Evolutionary conservation across 2,329 filamentous ascomycete genomes (phyloP).

Genomic region (Hypoxylon sp.): DNA sequence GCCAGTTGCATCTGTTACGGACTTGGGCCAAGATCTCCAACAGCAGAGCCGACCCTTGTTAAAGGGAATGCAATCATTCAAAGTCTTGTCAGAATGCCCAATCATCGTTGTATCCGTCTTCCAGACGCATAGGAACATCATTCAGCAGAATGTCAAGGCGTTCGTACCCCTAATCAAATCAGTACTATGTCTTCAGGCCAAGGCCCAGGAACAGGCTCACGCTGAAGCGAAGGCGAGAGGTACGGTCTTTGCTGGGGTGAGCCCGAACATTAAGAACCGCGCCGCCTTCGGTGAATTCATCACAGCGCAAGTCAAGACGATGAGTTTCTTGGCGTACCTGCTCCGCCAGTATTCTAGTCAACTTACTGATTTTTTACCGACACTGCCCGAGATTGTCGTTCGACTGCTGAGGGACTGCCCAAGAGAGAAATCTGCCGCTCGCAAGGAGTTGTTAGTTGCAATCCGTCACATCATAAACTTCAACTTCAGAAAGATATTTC

Average conservation of each 20-base stretch:
- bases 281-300: slow-evolving; percentile 98
- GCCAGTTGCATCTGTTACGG: slow-evolving; percentile 84
- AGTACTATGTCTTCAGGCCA: slow-evolving; percentile 89
- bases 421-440: slow-evolving; percentile 89
- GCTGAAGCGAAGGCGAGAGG: slow-evolving; percentile 83
- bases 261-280: slow-evolving; percentile 91
- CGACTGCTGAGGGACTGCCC: slow-evolving; percentile 94
- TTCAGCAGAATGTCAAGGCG: slow-evolving; percentile 86
- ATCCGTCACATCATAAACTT: slow-evolving; percentile 99
- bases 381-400: slow-evolving; percentile 90
- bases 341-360: slow-evolving; percentile 90
- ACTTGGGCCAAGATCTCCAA: slow-evolving; percentile 84
- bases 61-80: slow-evolving; percentile 99
- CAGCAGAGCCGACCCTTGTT: slow-evolving; percentile 85
- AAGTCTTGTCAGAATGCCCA: slow-evolving; percentile 95
- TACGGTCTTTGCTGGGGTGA: slow-evolving; percentile 92
- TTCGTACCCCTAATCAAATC: slow-evolving; percentile 96
- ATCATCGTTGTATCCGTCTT: slow-evolving; percentile 99
- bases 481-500: slow-evolving; percentile 95
- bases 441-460: slow-evolving; percentile 95
- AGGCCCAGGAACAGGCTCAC: slow-evolving; percentile 93
- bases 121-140: slow-evolving; percentile 87
- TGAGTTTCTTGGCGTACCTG: slow-evolving; percentile 97
- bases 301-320: slow-evolving; percentile 97
- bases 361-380: slow-evolving; percentile 87